Conservation (phyloP, 257 asterid genomes). For the Nicotiana obtusifolia region DNA sequence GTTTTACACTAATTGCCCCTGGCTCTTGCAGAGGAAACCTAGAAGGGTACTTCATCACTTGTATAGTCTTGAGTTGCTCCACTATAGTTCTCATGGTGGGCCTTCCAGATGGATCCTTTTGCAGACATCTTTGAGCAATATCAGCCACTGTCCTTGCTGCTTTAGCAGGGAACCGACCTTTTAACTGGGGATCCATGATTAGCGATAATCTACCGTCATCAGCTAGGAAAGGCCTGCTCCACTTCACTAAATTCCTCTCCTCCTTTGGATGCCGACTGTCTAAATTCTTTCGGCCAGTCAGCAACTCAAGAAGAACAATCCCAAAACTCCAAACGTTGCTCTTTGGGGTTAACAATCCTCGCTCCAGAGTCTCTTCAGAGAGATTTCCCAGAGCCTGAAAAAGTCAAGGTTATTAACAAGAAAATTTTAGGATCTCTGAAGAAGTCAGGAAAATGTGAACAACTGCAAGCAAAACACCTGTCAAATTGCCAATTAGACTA, state of each 20-base stretch:
- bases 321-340: slow-evolving; percentile 96
- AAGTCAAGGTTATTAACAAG: background rate
- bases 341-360: slow-evolving; percentile 81
- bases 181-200: slow-evolving; percentile 88
- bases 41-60: slow-evolving; percentile 73
- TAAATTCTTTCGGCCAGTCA: slow-evolving; percentile 76
- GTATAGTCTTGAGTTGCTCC: slow-evolving; percentile 66
- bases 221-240: slow-evolving; percentile 81
- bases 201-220: slow-evolving; percentile 74
- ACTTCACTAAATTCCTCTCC: slow-evolving; percentile 79
- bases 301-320: slow-evolving; percentile 80
- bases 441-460: background rate
- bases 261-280: slow-evolving; percentile 71
- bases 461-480: background rate
- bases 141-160: slow-evolving; percentile 82
- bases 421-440: background rate
- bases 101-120: slow-evolving; percentile 77
- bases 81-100: slow-evolving; percentile 88
- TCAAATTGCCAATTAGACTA: background rate
- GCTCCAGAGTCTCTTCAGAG: slow-evolving; percentile 79
- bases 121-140: slow-evolving; percentile 80
- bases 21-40: slow-evolving; percentile 91
- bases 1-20: slow-evolving; percentile 52
- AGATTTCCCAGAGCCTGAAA: slow-evolving; percentile 74
- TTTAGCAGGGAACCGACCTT: slow-evolving; percentile 77